Conservation (phyloP, 1,284 basidiomycete species). For the Puccinia horiana region DNA sequence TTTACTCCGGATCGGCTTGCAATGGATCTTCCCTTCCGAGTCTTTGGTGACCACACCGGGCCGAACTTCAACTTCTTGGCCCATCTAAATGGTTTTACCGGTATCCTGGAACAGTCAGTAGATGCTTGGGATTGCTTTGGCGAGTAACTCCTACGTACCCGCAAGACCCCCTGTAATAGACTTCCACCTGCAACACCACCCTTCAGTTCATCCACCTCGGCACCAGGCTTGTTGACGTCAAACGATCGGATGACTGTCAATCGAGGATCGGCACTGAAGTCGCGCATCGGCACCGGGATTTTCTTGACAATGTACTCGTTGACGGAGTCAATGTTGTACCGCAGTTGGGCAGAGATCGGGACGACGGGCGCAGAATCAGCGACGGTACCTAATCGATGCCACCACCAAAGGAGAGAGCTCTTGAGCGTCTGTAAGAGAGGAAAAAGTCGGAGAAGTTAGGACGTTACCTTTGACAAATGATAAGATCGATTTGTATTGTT, state of each 20-base stretch:
- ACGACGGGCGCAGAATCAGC: slow-evolving; percentile 96
- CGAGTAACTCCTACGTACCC: slow-evolving; percentile 26
- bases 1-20: slow-evolving; percentile 87
- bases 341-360: slow-evolving; percentile 95
- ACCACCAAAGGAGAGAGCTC: not conserved
- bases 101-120: not conserved
- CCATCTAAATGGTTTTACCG: slow-evolving; percentile 62
- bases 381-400: slow-evolving; percentile 72
- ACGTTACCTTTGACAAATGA: slow-evolving; percentile 82
- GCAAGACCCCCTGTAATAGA: slow-evolving; percentile 88
- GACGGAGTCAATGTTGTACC: slow-evolving; percentile 99
- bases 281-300: slow-evolving; percentile 88
- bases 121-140: not conserved
- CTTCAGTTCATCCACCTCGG: slow-evolving; percentile 93
- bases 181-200: slow-evolving; percentile 97
- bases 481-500: slow-evolving; percentile 88
- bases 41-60: slow-evolving; percentile 98
- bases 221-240: slow-evolving; percentile 98
- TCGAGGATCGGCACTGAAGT: slow-evolving; percentile 86
- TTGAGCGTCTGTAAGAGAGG: not conserved
- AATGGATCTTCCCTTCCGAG: slow-evolving; percentile 81
- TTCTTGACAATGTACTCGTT: slow-evolving; percentile 98
- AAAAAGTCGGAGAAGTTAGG: not conserved
- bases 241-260: slow-evolving; percentile 99
- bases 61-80: slow-evolving; percentile 93